Conservation (phyloP, 768 basidiomycete species). For the Tulasnella sp. region DNA sequence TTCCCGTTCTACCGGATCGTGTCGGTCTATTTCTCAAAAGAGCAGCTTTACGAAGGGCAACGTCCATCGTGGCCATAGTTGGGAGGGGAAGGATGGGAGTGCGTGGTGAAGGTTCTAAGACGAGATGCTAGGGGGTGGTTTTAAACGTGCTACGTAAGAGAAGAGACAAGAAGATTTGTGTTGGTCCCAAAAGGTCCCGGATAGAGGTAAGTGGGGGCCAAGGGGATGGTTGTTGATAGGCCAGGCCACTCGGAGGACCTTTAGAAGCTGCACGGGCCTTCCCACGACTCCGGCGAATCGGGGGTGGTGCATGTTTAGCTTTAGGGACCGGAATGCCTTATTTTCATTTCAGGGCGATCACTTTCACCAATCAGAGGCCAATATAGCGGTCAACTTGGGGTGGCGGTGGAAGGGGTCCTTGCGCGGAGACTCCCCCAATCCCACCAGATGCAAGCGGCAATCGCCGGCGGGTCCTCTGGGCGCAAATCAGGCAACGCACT, state of each 20-base stretch:
- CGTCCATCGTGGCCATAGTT: not conserved
- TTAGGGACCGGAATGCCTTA: no score
- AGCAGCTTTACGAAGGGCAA: not conserved
- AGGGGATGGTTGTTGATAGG: not conserved
- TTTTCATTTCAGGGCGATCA: no score
- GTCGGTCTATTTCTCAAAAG: not conserved
- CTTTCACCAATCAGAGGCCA: no score
- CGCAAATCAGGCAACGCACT: not conserved
- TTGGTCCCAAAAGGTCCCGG: not conserved
- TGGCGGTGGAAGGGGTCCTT: no score
- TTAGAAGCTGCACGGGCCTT: not conserved
- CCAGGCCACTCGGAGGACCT: not conserved
- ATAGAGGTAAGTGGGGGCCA: not conserved
- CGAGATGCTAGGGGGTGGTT: not conserved
- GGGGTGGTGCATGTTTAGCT: not conserved
- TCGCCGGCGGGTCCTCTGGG: no score
- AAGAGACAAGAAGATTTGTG: not conserved
- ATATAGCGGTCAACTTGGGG: no score
- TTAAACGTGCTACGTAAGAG: not conserved
- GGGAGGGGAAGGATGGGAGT: no score
- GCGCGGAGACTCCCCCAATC: no score
- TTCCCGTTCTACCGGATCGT: constrained; percentile 37
- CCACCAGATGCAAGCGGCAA: no score
- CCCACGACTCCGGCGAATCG: not conserved
- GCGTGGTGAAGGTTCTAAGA: not conserved